Conservation (phyloP, 2,329 filamentous ascomycete genomes). For the Trichoderma koningii region DNA sequence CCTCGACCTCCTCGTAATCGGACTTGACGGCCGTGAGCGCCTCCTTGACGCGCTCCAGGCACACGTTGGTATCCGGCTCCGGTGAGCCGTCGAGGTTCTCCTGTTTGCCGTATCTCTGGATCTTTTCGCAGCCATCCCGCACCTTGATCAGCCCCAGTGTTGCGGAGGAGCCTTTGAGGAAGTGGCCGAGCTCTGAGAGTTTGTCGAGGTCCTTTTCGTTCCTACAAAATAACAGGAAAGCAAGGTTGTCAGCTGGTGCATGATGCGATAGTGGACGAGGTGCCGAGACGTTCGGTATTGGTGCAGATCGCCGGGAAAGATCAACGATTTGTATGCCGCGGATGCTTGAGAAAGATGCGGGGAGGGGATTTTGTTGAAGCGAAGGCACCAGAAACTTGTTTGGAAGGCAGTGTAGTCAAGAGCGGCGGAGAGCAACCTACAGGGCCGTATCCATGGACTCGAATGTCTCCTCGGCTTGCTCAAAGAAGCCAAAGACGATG, state of each 20-base stretch:
- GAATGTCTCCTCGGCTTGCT: conserved; percentile 87
- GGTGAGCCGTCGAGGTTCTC: conserved; percentile 75
- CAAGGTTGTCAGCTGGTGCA: conserved; percentile 19
- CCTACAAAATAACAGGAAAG: conserved; percentile 47
- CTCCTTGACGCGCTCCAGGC: conserved; percentile 68
- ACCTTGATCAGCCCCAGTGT: conserved; percentile 90
- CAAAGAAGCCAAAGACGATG: conserved; percentile 90
- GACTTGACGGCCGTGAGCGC: conserved; percentile 71
- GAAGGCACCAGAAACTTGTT: background rate
- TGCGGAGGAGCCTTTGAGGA: conserved; percentile 94
- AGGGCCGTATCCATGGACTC: conserved; percentile 76
- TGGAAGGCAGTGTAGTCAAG: background rate
- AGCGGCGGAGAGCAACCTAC: conserved; percentile 58
- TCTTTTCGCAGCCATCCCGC: conserved; percentile 92
- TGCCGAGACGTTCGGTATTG: background rate
- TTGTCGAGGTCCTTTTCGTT: conserved; percentile 66
- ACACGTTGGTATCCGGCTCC: conserved; percentile 67
- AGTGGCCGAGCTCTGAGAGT: conserved; percentile 86
- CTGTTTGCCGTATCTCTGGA: conserved; percentile 85
- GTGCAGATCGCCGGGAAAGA: background rate
- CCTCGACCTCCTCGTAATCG: conserved; percentile 75
- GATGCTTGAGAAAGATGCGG: background rate
- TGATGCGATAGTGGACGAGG: background rate
- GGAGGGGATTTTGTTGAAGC: background rate
- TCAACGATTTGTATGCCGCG: background rate